Base-by-base conservation (phyloP, 1,139 yeast genomes). In the Nakaseomyces bracarensis region DNA sequence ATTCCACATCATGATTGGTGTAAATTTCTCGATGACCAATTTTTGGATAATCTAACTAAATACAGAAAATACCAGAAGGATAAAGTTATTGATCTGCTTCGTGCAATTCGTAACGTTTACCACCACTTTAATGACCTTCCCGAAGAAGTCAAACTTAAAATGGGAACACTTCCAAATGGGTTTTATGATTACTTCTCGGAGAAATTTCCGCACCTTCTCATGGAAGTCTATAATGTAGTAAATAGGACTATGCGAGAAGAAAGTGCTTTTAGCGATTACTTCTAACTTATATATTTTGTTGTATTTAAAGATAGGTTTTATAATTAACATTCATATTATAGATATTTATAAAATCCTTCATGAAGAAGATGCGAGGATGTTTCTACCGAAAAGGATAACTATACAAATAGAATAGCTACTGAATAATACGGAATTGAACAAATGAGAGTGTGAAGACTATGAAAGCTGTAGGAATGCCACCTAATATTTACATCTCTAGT, bases 111-210 rank as follows among this genome's bases (percentile, higher is more conserved):
- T 52, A 91, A 91, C 67, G 91, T 91, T 61, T 79, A 83, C 58
- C 96, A 86, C 60, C 99, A 91, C 62, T 91, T 75, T 61, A 86
- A 86, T 63, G 98, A 93, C 57, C 67, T 89, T 62, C 95, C 96
- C 1, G 70, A 67, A 4, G 71, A 67, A 16, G 66, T 89, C 64
- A 74, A 67, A 23, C 61, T 53, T 49, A 63, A 75, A 44, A 82
- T 91, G 78, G 81, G 85, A 18, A 82, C 93, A 0, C 65, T 85
- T 25, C 96, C 97, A 0, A 77, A 76, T 43, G 95, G 94, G 1
- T 91, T 84, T 60, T 82, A 86, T 62, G 64, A 67, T 39, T 91
- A 83, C 59, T 91, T 86, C 63, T 76, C 77, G 39, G 59, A 64
- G 26, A 74, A 77, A 55, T 91, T 89, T 58, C 98, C 99, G 1